Evolutionary conservation across 2,329 filamentous ascomycete genomes (phyloP).

Genomic region (Calonectria hawksworthii): DNA sequence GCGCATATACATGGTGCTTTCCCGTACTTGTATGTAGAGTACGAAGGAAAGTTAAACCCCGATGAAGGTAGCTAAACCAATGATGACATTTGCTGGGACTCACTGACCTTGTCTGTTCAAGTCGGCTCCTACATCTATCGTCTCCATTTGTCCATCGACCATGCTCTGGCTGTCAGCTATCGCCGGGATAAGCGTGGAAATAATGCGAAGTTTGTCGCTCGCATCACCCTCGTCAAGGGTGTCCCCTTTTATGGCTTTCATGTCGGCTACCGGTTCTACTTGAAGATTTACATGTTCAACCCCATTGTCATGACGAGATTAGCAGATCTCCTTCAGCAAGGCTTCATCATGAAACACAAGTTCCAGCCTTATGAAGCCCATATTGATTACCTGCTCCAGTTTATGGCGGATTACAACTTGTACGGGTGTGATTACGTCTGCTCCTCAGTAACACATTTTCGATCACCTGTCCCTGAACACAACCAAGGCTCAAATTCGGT

Average conservation of each 20-base stretch:
- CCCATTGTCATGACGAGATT: slow-evolving; percentile 89
- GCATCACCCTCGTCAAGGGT: slow-evolving; percentile 92
- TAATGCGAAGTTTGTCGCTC: slow-evolving; percentile 81
- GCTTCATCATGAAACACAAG: slow-evolving; percentile 84
- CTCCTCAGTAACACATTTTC: slow-evolving; percentile 78
- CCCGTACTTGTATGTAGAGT: slow-evolving; percentile 95
- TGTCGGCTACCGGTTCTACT: slow-evolving; percentile 90
- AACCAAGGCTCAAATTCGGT: slow-evolving; percentile 70
- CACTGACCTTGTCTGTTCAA: slow-evolving; percentile 47
- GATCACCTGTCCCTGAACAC: slow-evolving; percentile 80
- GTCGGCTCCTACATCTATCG: slow-evolving; percentile 83
- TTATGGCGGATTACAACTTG: slow-evolving; percentile 98
- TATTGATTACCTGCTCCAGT: slow-evolving; percentile 91
- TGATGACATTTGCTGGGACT: slow-evolving; percentile 16
- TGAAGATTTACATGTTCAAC: slow-evolving; percentile 96
- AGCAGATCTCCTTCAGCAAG: slow-evolving; percentile 88
- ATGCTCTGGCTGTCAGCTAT: slow-evolving; percentile 89
- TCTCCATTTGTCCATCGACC: slow-evolving; percentile 90
- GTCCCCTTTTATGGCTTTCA: slow-evolving; percentile 96
- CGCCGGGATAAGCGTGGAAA: slow-evolving; percentile 80
- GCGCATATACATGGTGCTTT: slow-evolving; percentile 96
- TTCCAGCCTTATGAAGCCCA: slow-evolving; percentile 97
- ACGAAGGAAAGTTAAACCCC: slow-evolving; percentile 76
- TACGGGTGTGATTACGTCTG: slow-evolving; percentile 94
- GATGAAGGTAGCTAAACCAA: slow-evolving; percentile 71